Conservation (phyloP, 352 stramenopile species). For the Paralagenidium karlingii region DNA sequence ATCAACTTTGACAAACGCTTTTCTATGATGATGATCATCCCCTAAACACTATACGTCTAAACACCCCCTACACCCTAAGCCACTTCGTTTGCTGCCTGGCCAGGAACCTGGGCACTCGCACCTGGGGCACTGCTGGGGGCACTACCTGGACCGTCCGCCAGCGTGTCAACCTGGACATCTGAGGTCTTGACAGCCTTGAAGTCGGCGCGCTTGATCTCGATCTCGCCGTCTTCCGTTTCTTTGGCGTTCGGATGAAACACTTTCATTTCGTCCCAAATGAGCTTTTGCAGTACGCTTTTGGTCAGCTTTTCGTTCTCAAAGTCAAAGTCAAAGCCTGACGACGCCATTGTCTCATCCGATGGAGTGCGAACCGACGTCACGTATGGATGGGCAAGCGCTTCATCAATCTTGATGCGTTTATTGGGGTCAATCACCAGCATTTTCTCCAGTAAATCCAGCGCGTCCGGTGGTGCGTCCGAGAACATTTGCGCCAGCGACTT, state of each 20-base stretch:
- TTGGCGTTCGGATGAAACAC: slow-evolving; percentile 52
- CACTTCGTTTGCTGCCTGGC: no score
- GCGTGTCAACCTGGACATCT: no score
- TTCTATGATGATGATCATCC: no score
- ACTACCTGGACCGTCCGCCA: no score
- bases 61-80: no score
- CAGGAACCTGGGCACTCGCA: no score
- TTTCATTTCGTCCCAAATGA: slow-evolving; percentile 81
- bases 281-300: slow-evolving; percentile 64
- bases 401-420: slow-evolving; percentile 84
- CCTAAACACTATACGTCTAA: no score
- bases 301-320: slow-evolving; percentile 83
- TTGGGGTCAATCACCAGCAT: slow-evolving; percentile 90
- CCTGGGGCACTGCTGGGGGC: no score
- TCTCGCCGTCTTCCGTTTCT: slow-evolving; percentile 17
- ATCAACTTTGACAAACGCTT: no score
- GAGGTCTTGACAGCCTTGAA: no score
- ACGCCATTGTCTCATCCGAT: slow-evolving; percentile 79
- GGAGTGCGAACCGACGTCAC: slow-evolving; percentile 77
- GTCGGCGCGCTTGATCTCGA: no score
- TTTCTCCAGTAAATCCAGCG: slow-evolving; percentile 81
- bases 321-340: slow-evolving; percentile 66
- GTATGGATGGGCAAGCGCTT: slow-evolving; percentile 85
- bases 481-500: slow-evolving; percentile 72
- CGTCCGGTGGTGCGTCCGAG: slow-evolving; percentile 34